phyloP scores from a whole-genome alignment of 352 stramenopile genomes.

The Phytophthora fragariae region DNA sequence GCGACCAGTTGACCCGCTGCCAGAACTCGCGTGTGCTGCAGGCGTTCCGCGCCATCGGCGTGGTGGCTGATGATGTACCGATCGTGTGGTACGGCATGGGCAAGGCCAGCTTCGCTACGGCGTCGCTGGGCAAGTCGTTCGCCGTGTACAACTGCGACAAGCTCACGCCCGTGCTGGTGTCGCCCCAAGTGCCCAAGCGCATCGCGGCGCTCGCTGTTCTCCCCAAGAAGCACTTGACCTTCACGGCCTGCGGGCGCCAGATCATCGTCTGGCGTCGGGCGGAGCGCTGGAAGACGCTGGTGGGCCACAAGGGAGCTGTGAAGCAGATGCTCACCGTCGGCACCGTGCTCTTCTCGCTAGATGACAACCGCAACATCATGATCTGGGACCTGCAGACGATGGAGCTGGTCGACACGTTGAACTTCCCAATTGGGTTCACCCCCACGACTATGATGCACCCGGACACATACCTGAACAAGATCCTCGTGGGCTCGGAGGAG shows the following conservation, averaged over 20 bases:
- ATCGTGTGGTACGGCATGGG: slow-evolving; percentile 90
- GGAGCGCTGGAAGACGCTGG: slow-evolving; percentile 57
- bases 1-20: slow-evolving; percentile 53
- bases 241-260: slow-evolving; percentile 75
- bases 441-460: slow-evolving; percentile 90
- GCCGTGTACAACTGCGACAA: slow-evolving; percentile 93
- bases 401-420: slow-evolving; percentile 62
- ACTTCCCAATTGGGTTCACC: slow-evolving; percentile 65
- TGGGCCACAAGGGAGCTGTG: slow-evolving; percentile 65
- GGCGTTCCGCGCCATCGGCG: slow-evolving; percentile 91
- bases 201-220: slow-evolving; percentile 73
- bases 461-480: slow-evolving; percentile 95
- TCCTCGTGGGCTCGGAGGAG: slow-evolving; percentile 88
- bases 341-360: slow-evolving; percentile 76
- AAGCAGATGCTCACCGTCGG: slow-evolving; percentile 63
- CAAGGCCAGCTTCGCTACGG: slow-evolving; percentile 88
- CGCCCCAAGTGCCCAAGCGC: slow-evolving; percentile 80
- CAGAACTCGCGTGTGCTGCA: slow-evolving; percentile 84
- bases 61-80: slow-evolving; percentile 89
- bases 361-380: slow-evolving; percentile 56
- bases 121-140: slow-evolving; percentile 91
- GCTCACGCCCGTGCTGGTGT: slow-evolving; percentile 86
- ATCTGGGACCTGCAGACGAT: slow-evolving; percentile 79
- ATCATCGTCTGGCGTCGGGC: slow-evolving; percentile 83
- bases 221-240: slow-evolving; percentile 77